phyloP scores from a whole-genome alignment of 1,139 yeast genomes.

The Lodderomyces metapsilosis region DNA sequence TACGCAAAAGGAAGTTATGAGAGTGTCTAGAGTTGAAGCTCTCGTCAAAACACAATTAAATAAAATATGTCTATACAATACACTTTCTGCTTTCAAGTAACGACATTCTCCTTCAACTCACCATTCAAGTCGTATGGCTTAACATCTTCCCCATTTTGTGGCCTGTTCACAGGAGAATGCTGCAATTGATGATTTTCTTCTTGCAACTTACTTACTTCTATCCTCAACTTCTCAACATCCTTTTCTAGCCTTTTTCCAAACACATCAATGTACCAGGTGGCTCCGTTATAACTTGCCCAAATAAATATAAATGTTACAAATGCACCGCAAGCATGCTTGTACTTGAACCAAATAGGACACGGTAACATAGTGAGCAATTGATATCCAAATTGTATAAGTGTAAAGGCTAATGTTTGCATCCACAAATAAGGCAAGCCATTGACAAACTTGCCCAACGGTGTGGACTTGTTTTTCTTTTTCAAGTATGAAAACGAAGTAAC shows the following conservation, averaged over 20 bases:
- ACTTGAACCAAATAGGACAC: conserved; percentile 82
- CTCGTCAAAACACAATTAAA: too few relatives aligned
- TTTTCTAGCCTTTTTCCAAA: conserved; percentile 86
- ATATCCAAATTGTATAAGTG: conserved; percentile 81
- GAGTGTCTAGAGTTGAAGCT: too few relatives aligned
- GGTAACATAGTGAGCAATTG: conserved; percentile 87
- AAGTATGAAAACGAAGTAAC: conserved; percentile 87
- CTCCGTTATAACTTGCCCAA: conserved; percentile 88
- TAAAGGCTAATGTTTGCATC: conserved; percentile 83
- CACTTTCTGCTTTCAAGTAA: not conserved
- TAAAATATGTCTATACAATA: not conserved
- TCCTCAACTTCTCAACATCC: conserved; percentile 69
- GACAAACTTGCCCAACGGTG: conserved; percentile 72
- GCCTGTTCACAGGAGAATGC: conserved; percentile 19
- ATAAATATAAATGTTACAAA: conserved; percentile 72
- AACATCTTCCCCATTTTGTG: conserved; percentile 10
- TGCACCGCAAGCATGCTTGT: conserved; percentile 62
- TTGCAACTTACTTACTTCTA: conserved; percentile 63
- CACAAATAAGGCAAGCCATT: conserved; percentile 77
- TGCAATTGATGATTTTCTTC: conserved; percentile 47
- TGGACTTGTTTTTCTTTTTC: conserved; percentile 65
- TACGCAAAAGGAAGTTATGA: too few relatives aligned
- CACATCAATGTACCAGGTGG: conserved; percentile 87
- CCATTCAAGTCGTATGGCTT: conserved; percentile 5
- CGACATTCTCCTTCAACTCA: conserved; percentile 1